Base-by-base conservation (phyloP, 1,284 basidiomycete species). In the Heterobasidion occidentale region DNA sequence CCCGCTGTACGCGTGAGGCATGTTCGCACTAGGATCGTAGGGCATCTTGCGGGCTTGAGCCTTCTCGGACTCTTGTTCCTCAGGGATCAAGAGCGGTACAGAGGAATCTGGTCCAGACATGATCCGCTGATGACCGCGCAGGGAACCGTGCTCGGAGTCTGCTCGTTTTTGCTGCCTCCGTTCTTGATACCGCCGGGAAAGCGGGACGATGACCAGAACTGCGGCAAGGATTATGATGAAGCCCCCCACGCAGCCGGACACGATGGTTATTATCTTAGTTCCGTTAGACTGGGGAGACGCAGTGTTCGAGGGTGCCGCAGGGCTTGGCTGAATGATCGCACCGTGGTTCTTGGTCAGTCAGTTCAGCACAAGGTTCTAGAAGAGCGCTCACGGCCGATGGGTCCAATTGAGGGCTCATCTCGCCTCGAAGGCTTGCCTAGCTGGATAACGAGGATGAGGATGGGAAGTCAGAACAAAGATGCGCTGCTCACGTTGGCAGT, bases 61-160 rank as follows among this genome's bases (percentile, higher is more conserved):
- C 36, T 14, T 15, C 7, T 56, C 38, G 42, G 45, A 20, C n/a
- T 51, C 38, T 42, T 11, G 38, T 11, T 42, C 8, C 12, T 57
- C 56, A 19, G 55, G 36, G 15, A 54, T 53, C 50, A 60, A 55
- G 46, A 60, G 59, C 14, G 59, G 59, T 46, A 55, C 55, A 14
- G 56, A 60, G 20, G 59, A 56, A 33, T 60, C 59, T 9, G 14
- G 55, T 9, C 46, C 46, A 8, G 59, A 60, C 15, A 58, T 11
- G 27, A 44, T 11, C 33, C 59, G 58, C 34, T 57, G 57, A 49
- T 58, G 56, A 12, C 35, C 20, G 3, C 56, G 60, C 34, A 59
- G 19, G 3, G 52, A 52, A 14, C 56, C 53, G 7, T 27, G 44
- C 15, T 46, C 35, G 19, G 52, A 54, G 0, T 58, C 54, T 8